phyloP scores from a whole-genome alignment of 306 rosid species.

The Glycine latifolia region DNA sequence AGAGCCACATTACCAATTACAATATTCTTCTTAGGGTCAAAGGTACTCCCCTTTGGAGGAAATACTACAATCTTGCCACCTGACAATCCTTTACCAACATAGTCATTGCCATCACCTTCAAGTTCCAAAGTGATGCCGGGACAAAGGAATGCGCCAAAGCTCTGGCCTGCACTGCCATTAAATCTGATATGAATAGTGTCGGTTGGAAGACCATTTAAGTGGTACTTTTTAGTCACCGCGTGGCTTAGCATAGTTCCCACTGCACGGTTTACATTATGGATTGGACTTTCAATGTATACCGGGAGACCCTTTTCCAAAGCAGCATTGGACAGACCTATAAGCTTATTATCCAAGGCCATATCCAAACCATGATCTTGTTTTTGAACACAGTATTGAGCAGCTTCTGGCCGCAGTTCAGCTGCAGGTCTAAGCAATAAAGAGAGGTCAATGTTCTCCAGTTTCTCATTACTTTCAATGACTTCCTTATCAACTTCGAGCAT shows the following conservation, averaged over 20 bases:
- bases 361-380: conserved; percentile 31
- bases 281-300: conserved; percentile 23
- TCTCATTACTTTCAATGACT: conserved; percentile 7
- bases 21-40: conserved; percentile 21
- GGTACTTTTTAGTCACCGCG: conserved; percentile 10
- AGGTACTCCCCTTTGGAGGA: conserved; percentile 20
- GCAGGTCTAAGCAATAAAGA: conserved; percentile 32
- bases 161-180: conserved; percentile 21
- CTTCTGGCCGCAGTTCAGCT: conserved; percentile 29
- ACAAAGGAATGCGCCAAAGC: conserved; percentile 27
- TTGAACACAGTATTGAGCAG: conserved; percentile 24
- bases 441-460: conserved; percentile 25
- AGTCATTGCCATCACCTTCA: conserved; percentile 24
- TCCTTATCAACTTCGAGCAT: conserved; percentile 18
- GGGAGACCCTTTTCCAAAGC: conserved; percentile 27
- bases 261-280: conserved; percentile 13
- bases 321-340: conserved; percentile 9
- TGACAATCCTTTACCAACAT: conserved; percentile 27
- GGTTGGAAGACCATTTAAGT: conserved; percentile 18
- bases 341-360: conserved; percentile 26
- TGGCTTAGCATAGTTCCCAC: conserved; percentile 29
- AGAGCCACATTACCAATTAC: conserved; percentile 31
- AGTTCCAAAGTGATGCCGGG: conserved; percentile 21
- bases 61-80: conserved; percentile 20
- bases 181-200: conserved; percentile 21